phyloP scores from a whole-genome alignment of 2,329 filamentous ascomycete genomes.

The Endothia cerciana region DNA sequence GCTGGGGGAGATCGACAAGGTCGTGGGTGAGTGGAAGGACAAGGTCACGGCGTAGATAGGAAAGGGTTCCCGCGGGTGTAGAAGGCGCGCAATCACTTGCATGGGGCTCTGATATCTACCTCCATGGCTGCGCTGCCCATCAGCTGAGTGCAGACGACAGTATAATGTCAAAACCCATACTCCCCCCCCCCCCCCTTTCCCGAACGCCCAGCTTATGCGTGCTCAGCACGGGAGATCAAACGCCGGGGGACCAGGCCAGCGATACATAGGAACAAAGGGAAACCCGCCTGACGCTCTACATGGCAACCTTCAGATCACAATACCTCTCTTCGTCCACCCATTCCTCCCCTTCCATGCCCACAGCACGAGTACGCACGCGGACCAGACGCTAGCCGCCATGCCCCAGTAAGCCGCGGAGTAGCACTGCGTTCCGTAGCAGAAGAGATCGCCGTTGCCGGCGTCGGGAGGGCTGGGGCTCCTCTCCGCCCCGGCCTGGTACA shows the following conservation, averaged over 20 bases:
- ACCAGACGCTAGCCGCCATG: slow-evolving; percentile 78
- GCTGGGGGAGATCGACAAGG: slow-evolving; percentile 48
- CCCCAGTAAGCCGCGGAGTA: slow-evolving; percentile 86
- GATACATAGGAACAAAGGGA: background rate
- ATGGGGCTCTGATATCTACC: background rate
- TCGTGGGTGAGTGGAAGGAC: slow-evolving; percentile 36
- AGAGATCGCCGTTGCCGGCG: slow-evolving; percentile 49
- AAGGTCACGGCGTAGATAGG: slow-evolving; percentile 20
- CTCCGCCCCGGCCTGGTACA: slow-evolving; percentile 72
- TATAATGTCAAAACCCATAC: background rate
- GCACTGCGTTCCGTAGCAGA: slow-evolving; percentile 83
- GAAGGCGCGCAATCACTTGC: background rate
- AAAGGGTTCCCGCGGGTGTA: background rate
- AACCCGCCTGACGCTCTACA: background rate
- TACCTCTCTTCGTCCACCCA: slow-evolving; percentile 77
- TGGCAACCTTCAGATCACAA: slow-evolving; percentile 57
- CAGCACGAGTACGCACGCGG: slow-evolving; percentile 72
- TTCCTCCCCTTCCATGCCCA: slow-evolving; percentile 80
- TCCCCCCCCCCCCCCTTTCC: no score
- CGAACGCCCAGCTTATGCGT: slow-evolving; percentile 21
- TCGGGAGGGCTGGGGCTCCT: slow-evolving; percentile 36
- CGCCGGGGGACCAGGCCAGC: background rate
- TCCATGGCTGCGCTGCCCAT: background rate
- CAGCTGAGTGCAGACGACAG: background rate
- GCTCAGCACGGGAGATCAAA: background rate